Evolutionary conservation across 768 basidiomycete genomes (phyloP), one percentile per base, ranked within the genome.

Genomic region (Xanthoconium stramineum): DNA sequence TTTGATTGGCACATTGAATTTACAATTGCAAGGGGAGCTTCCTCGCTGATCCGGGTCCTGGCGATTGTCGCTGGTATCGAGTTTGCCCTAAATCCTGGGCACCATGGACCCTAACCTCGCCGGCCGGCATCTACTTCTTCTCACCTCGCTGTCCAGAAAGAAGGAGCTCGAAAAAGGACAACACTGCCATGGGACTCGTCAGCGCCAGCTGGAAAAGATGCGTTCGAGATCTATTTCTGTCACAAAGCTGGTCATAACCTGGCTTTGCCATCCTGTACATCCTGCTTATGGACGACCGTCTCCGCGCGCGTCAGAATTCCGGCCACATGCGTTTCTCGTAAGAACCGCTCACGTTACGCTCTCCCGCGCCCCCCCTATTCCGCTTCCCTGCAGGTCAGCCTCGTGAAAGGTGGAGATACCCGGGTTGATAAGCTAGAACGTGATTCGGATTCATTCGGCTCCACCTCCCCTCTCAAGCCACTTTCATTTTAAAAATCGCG

Each of bases 41-140:
- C 66, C 49, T 53, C 56, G 59, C 57, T 64, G 67, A 69, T 69
- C 66, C 60, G 65, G 37, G 44, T 58, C 51, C 65, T 55, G 60
- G 65, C 67, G 66, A 68, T 67, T 67, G 55, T 69, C 67, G 58
- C 55, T 44, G 39, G 57, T 53, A 48, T 36, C 58, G 28, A 29
- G 24, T 24, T 36, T 55, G 12, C 65, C 65, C 65, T 68, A 54
- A 44, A 49, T 55, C 65, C 65, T 68, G 63, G 66, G 66, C 32
- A 42, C 12, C 24, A 4, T 24, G 24, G 42, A 61, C 55, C 61
- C 61, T 63, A 37, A 17, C 51, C 49, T 37, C 19, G 46, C 54
- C 47, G 44, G 14, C 28, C 47, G 44, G 14, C 28, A n/a, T 53
- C 51, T 19, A 42, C 24, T 20, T 24, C 45, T 40, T 47, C 38